These are phyloP conservation scores for Pseudocercospora macadamiae DNA, from an alignment of 2,329 filamentous ascomycete species.

Conservation along the genomic window DNA sequence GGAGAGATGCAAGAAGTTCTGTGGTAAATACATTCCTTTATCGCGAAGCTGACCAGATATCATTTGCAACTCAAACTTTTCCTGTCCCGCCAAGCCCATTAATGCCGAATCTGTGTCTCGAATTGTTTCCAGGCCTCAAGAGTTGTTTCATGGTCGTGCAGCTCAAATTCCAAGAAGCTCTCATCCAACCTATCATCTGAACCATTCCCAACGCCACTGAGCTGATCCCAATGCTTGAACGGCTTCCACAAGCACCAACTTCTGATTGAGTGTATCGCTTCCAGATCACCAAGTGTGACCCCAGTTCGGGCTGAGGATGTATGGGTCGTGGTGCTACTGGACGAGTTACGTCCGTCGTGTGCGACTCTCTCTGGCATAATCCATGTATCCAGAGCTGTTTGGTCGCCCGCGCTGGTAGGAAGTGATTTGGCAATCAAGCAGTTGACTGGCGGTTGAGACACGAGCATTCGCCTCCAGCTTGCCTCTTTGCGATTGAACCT, in stretches of 20 bases:
- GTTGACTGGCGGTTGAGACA: background rate
- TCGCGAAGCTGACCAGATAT: too few species aligned
- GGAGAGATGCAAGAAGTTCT: too few species aligned
- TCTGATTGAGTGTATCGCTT: background rate
- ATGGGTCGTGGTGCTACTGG: background rate
- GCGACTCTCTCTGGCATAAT: too few species aligned
- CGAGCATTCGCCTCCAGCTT: background rate
- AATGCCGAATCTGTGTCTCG: background rate
- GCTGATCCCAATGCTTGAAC: slow-evolving; percentile 1
- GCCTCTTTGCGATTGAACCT: background rate
- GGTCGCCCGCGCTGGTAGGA: too few species aligned
- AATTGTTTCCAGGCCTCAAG: background rate
- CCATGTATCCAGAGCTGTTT: too few species aligned
- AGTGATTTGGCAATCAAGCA: too few species aligned
- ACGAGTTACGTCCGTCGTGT: background rate
- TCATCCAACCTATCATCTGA: background rate
- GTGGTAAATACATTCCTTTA: too few species aligned
- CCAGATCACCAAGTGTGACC: background rate
- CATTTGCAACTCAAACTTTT: too few species aligned
- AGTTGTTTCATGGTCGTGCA: background rate
- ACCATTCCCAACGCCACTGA: background rate
- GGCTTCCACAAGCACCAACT: background rate
- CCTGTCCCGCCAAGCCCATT: too few species aligned
- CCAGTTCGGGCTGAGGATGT: background rate
- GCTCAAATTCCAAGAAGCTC: background rate